Evolutionary conservation across 176 grass and related monocot species (phyloP).

Genomic region (Aegilops speltoides): DNA sequence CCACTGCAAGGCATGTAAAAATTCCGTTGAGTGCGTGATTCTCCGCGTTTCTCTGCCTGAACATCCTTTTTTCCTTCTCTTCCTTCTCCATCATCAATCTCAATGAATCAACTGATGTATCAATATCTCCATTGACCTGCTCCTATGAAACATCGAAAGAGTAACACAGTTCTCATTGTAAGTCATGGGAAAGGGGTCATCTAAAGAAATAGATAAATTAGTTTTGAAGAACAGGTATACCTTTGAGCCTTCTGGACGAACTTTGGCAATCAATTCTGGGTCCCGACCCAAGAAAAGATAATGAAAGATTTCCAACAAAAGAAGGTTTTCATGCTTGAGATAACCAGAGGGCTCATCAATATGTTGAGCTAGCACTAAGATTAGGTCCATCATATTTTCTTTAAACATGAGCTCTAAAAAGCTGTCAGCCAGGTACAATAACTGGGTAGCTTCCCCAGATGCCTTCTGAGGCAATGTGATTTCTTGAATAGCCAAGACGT

Average conservation of each 20-base stretch:
- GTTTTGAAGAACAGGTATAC: slow-evolving; percentile 40
- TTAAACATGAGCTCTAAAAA: slow-evolving; percentile 91
- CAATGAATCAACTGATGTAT: slow-evolving; percentile 62
- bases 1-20: slow-evolving; percentile 62
- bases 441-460: slow-evolving; percentile 69
- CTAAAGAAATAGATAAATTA: slow-evolving; percentile 10
- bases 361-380: slow-evolving; percentile 92
- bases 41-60: slow-evolving; percentile 45
- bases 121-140: slow-evolving; percentile 47
- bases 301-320: slow-evolving; percentile 91
- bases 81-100: slow-evolving; percentile 71
- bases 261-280: slow-evolving; percentile 75
- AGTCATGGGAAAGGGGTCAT: neutral
- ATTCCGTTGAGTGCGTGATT: slow-evolving; percentile 54
- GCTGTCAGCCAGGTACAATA: slow-evolving; percentile 64
- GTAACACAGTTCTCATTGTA: slow-evolving; percentile 14
- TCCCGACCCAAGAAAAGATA: slow-evolving; percentile 78
- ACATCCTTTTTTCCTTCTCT: slow-evolving; percentile 46
- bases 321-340: slow-evolving; percentile 83
- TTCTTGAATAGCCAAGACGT: slow-evolving; percentile 82
- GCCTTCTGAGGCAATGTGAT: slow-evolving; percentile 88
- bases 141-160: slow-evolving; percentile 28
- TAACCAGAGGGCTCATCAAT: slow-evolving; percentile 77
- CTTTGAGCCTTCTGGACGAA: slow-evolving; percentile 52
- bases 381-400: slow-evolving; percentile 96